Conservation (phyloP, 1,284 basidiomycete genomes). For the Leucoagaricus sp. region DNA sequence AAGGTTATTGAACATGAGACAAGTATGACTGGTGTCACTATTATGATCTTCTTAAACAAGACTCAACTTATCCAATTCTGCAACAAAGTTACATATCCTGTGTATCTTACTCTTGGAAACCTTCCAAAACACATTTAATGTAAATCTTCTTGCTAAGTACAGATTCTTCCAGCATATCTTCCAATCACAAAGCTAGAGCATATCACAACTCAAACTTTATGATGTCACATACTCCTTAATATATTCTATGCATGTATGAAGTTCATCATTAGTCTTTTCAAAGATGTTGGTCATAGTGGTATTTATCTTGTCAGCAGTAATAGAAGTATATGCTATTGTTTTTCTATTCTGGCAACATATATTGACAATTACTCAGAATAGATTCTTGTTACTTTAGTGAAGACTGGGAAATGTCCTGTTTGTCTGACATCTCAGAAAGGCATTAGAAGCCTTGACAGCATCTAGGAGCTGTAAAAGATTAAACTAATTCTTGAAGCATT, state of each 20-base stretch:
- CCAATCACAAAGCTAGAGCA: slow-evolving; percentile 35
- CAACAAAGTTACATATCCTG: slow-evolving; percentile 39
- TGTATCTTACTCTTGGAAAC: slow-evolving; percentile 48
- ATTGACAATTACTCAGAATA: slow-evolving; percentile 34
- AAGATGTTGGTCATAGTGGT: slow-evolving; percentile 17
- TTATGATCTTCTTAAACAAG: slow-evolving; percentile 42
- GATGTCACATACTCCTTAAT: slow-evolving; percentile 31
- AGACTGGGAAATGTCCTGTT: slow-evolving; percentile 25
- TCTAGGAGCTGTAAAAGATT: background rate
- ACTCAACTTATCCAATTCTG: slow-evolving; percentile 36
- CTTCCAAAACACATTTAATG: slow-evolving; percentile 39
- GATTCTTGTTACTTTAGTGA: slow-evolving; percentile 22
- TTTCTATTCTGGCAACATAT: slow-evolving; percentile 20
- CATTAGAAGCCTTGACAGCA: slow-evolving; percentile 11
- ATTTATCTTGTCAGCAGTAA: slow-evolving; percentile 18
- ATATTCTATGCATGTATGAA: slow-evolving; percentile 39
- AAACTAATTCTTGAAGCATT: slow-evolving; percentile 21
- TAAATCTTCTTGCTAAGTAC: slow-evolving; percentile 34
- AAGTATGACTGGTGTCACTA: slow-evolving; percentile 29
- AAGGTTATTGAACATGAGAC: slow-evolving; percentile 23
- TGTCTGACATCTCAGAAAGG: slow-evolving; percentile 18
- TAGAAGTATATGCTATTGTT: slow-evolving; percentile 11
- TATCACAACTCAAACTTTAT: slow-evolving; percentile 30
- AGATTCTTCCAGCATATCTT: slow-evolving; percentile 42
- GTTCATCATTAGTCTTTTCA: slow-evolving; percentile 17